These are phyloP conservation scores for Sparassis latifolia DNA, from an alignment of 1,284 basidiomycete species.

Conservation along the genomic window DNA sequence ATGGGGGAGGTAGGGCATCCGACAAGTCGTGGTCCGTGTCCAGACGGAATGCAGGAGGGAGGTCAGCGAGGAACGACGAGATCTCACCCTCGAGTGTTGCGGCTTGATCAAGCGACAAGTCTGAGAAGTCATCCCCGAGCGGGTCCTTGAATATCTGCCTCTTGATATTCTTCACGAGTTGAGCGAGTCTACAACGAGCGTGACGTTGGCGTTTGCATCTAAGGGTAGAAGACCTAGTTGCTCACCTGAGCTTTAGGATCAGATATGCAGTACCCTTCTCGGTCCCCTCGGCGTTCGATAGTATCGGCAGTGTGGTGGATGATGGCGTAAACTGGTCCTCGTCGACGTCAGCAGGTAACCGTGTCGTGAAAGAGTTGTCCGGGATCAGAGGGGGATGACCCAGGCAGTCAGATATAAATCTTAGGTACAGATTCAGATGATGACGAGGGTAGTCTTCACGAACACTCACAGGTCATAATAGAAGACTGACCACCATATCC, in stretches of 20 bases:
- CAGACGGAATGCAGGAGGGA: constrained; percentile 39
- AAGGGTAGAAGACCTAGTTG: constrained; percentile 1
- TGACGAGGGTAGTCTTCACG: not conserved
- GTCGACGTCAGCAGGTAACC: constrained; percentile 42
- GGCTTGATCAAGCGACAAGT: constrained; percentile 46
- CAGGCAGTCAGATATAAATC: constrained; percentile 63
- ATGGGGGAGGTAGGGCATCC: constrained; percentile 10
- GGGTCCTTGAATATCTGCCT: constrained; percentile 36
- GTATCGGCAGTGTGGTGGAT: constrained; percentile 36
- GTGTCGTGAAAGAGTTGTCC: constrained; percentile 40
- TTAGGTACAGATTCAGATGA: constrained; percentile 20
- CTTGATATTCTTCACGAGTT: constrained; percentile 44
- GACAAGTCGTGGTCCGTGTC: constrained; percentile 27
- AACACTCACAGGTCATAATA: constrained; percentile 62
- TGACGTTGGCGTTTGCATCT: constrained; percentile 1
- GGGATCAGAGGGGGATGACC: constrained; percentile 52
- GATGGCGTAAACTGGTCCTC: constrained; percentile 42
- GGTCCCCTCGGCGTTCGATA: constrained; percentile 21
- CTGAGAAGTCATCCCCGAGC: constrained; percentile 24
- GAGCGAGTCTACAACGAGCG: constrained; percentile 30
- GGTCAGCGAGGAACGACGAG: constrained; percentile 42
- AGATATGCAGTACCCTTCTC: constrained; percentile 35
- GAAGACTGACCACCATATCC: constrained; percentile 70
- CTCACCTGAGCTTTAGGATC: constrained; percentile 41
- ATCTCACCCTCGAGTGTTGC: constrained; percentile 49